phyloP scores from a whole-genome alignment of 352 stramenopile genomes.

The Globisporangium okanoganense region DNA sequence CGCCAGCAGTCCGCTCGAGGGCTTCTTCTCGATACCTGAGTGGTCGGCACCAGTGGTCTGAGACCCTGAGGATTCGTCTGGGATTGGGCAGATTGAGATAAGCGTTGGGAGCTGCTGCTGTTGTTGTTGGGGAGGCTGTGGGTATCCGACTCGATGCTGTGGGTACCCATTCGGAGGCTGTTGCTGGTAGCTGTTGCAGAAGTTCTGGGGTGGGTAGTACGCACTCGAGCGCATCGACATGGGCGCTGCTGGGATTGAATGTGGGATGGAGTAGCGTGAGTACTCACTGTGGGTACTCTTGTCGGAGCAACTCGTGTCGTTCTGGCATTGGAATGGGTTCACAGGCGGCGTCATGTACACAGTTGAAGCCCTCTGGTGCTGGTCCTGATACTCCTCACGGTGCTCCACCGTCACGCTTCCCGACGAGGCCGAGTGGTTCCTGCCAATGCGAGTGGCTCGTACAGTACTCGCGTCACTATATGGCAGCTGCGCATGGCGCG shows the following conservation, averaged over 20 bases:
- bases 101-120: slow-evolving; percentile 2
- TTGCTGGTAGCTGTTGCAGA: neutral
- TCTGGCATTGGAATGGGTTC: slow-evolving; percentile 7
- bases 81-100: slow-evolving; percentile 3
- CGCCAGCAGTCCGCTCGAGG: slow-evolving; percentile 25
- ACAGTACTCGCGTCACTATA: slow-evolving; percentile 3
- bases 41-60: neutral
- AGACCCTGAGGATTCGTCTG: slow-evolving; percentile 1
- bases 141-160: neutral
- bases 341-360: neutral
- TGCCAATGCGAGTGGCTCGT: neutral
- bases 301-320: neutral
- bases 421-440: slow-evolving; percentile 1
- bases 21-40: slow-evolving; percentile 19
- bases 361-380: neutral
- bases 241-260: neutral
- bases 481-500: neutral
- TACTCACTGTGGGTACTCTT: neutral
- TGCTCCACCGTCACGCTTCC: neutral
- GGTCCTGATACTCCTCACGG: no score
- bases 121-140: neutral
- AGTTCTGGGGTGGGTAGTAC: slow-evolving; percentile 1
- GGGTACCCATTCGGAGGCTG: neutral
- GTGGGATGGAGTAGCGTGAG: neutral
- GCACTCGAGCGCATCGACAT: neutral